phyloP scores from a whole-genome alignment of 805 yeast genomes.

The Lipomyces kockii region DNA sequence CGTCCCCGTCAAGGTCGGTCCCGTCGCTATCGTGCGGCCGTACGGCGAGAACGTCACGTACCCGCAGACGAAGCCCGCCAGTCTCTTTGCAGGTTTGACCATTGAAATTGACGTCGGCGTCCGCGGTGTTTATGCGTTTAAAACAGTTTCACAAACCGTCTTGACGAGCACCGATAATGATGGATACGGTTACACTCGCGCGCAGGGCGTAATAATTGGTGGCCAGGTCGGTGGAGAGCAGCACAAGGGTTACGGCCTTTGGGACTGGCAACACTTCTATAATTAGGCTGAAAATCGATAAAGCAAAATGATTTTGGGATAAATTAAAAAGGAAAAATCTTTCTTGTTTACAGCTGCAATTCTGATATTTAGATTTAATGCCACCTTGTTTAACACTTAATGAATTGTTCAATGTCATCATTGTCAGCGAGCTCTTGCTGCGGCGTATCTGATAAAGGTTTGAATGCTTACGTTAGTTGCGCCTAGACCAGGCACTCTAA shows the following conservation, averaged over 20 bases:
- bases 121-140: constrained; percentile 4
- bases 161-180: background rate
- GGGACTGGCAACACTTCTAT: constrained; percentile 18
- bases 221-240: constrained; percentile 7
- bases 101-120: constrained; percentile 8
- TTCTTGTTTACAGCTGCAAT: no score
- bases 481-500: no score
- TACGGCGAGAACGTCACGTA: constrained; percentile 2
- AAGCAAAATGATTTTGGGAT: background rate
- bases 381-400: no score
- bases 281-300: background rate
- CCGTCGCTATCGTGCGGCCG: constrained; percentile 7
- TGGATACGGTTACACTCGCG: constrained; percentile 11
- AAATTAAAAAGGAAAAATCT: background rate
- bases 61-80: constrained; percentile 5
- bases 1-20: background rate
- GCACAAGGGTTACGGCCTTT: constrained; percentile 8
- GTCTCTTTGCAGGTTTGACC: constrained; percentile 4
- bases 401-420: no score
- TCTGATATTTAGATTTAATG: no score
- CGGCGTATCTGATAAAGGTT: no score
- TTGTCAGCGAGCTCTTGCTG: no score
- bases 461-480: no score
- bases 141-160: constrained; percentile 1
- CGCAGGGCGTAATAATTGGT: background rate